These are phyloP conservation scores for Aspergillus piperis DNA, from an alignment of 2,329 filamentous ascomycete species.

Conservation along the genomic window DNA sequence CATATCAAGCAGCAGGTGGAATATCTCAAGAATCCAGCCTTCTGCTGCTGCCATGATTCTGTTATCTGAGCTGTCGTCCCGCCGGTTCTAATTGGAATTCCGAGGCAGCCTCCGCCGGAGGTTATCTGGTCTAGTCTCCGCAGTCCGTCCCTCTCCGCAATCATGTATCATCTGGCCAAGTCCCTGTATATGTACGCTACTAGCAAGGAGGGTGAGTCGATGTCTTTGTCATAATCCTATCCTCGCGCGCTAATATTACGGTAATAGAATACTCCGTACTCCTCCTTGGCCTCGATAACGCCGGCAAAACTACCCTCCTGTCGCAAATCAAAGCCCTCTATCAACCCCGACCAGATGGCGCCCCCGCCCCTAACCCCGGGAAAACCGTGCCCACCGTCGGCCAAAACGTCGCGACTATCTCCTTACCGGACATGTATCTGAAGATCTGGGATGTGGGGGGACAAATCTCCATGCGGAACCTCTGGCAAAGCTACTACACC, in stretches of 20 bases:
- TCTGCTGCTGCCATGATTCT: conserved; percentile 26
- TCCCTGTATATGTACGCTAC: conserved; percentile 93
- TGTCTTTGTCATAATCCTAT: background rate
- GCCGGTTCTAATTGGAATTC: conserved; percentile 16
- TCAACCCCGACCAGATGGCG: conserved; percentile 30
- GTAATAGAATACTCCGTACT: conserved; percentile 88
- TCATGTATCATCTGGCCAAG: conserved; percentile 95
- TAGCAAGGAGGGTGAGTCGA: conserved; percentile 80
- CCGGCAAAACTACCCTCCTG: conserved; percentile 96
- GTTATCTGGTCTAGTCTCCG: conserved; percentile 19
- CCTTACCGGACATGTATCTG: conserved; percentile 90
- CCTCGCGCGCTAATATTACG: background rate
- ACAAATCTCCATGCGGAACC: conserved; percentile 80
- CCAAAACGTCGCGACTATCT: conserved; percentile 92
- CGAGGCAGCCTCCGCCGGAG: conserved; percentile 20
- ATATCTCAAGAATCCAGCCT: background rate
- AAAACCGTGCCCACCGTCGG: conserved; percentile 96
- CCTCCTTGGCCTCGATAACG: conserved; percentile 95
- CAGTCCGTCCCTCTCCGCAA: conserved; percentile 27
- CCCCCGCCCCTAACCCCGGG: conserved; percentile 58
- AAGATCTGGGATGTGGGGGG: conserved; percentile 99
- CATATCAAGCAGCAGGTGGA: background rate
- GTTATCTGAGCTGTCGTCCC: conserved; percentile 7
- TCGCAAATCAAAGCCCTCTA: conserved; percentile 93
- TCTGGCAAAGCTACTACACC: conserved; percentile 96